A percentile compares a stretch with the other conserved stretches of the same genome.
Evolutionary conservation across 257 asterid species (phyloP).

Genomic region (Anisodus tanguticus): DNA sequence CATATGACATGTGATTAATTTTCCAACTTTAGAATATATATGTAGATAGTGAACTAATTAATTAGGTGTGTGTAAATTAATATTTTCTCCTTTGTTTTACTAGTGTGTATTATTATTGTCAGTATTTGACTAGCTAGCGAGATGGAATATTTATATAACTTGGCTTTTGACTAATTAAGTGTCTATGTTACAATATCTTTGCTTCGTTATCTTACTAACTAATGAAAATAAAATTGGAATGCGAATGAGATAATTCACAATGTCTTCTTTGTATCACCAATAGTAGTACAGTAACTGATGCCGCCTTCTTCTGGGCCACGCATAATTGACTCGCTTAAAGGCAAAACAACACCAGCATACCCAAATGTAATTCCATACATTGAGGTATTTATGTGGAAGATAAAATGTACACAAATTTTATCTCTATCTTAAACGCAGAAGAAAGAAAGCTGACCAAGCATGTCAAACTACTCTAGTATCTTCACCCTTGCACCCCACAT

Average conservation of each 20-base stretch:
- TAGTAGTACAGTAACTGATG: too few species aligned
- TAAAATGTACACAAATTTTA: too few species aligned
- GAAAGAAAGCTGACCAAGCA: too few species aligned
- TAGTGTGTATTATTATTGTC: slow-evolving; percentile 24
- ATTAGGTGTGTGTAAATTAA: slow-evolving; percentile 33
- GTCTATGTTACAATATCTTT: background rate
- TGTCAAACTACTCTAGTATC: too few species aligned
- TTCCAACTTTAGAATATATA: background rate
- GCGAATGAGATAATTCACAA: background rate
- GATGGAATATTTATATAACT: slow-evolving; percentile 22
- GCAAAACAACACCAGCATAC: too few species aligned
- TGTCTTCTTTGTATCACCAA: too few species aligned
- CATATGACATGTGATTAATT: background rate
- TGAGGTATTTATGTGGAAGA: too few species aligned
- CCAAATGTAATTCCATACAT: too few species aligned
- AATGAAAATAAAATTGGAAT: background rate
- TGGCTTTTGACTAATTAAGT: background rate
- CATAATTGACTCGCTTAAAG: too few species aligned
- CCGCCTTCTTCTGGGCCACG: too few species aligned
- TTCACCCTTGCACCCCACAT: too few species aligned
- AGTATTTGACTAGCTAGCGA: background rate
- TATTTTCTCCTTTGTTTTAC: slow-evolving; percentile 37
- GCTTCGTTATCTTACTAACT: background rate
- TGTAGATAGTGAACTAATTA: slow-evolving; percentile 31
- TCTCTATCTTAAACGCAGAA: too few species aligned